Conservation (phyloP, 1,284 basidiomycete species). For the Austropuccinia psidii region DNA sequence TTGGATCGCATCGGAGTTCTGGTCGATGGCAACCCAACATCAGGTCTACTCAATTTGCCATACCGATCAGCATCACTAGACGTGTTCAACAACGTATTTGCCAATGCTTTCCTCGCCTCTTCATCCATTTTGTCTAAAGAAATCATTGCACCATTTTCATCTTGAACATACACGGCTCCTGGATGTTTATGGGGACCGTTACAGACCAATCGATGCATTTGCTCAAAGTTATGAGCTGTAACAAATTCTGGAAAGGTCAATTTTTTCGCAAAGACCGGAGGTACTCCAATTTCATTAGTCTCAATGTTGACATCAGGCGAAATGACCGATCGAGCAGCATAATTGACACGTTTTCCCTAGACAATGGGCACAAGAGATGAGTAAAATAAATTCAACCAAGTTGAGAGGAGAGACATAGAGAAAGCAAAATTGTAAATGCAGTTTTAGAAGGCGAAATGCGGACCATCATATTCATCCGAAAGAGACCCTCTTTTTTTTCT, state of each 20-base stretch:
- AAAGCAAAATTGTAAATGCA: slow-evolving; percentile 7
- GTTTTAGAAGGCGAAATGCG: slow-evolving; percentile 2
- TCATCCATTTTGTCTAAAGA: slow-evolving; percentile 73
- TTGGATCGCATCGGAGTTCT: slow-evolving; percentile 64
- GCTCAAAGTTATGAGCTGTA: slow-evolving; percentile 79
- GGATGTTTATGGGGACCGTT: slow-evolving; percentile 84
- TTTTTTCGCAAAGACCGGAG: slow-evolving; percentile 94
- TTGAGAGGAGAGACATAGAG: slow-evolving; percentile 7
- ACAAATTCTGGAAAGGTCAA: slow-evolving; percentile 97
- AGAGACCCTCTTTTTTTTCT: slow-evolving; percentile 98
- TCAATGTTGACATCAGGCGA: slow-evolving; percentile 99
- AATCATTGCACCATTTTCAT: slow-evolving; percentile 81
- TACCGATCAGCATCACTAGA: slow-evolving; percentile 59
- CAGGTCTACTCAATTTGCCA: slow-evolving; percentile 54
- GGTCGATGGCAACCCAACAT: slow-evolving; percentile 44
- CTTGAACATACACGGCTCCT: slow-evolving; percentile 88
- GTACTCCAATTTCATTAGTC: slow-evolving; percentile 96
- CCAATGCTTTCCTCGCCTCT: slow-evolving; percentile 87
- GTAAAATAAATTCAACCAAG: background rate
- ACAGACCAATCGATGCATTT: slow-evolving; percentile 83
- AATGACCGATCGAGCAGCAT: slow-evolving; percentile 97
- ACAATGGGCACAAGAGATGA: background rate
- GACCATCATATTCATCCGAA: slow-evolving; percentile 99
- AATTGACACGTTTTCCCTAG: slow-evolving; percentile 98
- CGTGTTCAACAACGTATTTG: slow-evolving; percentile 91